Percentiles rank a stretch among this genome's conserved stretches.
Evolutionary conservation across 2,329 filamentous ascomycete genomes (phyloP).

Genomic region (Calcarisporium arbuscula): DNA sequence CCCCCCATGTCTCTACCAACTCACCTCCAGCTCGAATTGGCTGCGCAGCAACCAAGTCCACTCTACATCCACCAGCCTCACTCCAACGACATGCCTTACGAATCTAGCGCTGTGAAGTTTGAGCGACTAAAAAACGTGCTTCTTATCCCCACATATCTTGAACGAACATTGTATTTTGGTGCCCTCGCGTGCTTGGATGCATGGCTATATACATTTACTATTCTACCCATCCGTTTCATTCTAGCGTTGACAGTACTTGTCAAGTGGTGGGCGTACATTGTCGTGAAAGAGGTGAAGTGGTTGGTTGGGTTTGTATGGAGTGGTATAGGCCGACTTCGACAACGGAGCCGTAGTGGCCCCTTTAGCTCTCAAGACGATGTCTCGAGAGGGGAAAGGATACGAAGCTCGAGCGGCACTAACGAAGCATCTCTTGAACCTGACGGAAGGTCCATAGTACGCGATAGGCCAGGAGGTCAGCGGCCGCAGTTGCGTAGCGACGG

Average conservation of each 20-base stretch:
- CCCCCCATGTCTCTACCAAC: constrained; percentile 63
- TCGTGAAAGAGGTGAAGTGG: constrained; percentile 66
- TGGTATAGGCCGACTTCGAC: constrained; percentile 75
- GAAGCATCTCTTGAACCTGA: constrained; percentile 15
- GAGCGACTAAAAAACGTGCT: constrained; percentile 88
- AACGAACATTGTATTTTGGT: constrained; percentile 81
- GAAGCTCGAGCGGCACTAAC: constrained; percentile 30
- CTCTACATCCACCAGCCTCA: constrained; percentile 59
- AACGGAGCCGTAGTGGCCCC: constrained; percentile 41
- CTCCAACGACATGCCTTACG: constrained; percentile 63
- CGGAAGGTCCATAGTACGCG: constrained; percentile 4
- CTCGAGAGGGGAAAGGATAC: constrained; percentile 31
- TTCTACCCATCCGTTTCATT: constrained; percentile 81
- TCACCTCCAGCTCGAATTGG: constrained; percentile 58
- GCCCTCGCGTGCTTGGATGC: constrained; percentile 87
- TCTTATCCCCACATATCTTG: constrained; percentile 71
- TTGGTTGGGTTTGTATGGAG: constrained; percentile 71
- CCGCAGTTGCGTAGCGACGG: constrained; percentile 1
- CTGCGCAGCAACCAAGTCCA: constrained; percentile 55
- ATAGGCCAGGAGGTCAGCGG: no score
- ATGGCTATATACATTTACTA: constrained; percentile 95
- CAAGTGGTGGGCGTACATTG: constrained; percentile 69
- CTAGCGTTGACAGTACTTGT: constrained; percentile 71
- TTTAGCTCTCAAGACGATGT: constrained; percentile 25
- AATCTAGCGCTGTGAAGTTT: constrained; percentile 87